Conservation (phyloP, 768 basidiomycete species). For the Clitopilus passeckerianus region DNA sequence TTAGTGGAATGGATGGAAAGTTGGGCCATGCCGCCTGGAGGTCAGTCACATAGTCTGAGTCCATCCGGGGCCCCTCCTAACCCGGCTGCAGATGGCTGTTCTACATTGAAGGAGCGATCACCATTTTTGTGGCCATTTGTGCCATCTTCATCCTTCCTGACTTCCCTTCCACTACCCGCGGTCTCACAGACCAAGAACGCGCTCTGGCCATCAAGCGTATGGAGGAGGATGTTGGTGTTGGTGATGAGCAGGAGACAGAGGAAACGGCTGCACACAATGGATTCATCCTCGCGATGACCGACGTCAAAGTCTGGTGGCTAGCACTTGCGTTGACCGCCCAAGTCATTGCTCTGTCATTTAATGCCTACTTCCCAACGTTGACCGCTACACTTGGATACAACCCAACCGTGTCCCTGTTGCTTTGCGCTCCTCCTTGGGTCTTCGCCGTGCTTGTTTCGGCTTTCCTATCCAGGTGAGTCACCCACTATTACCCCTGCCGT, state of each 20-base stretch:
- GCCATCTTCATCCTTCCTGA: constrained; percentile 70
- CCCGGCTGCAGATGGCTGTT: constrained; percentile 55
- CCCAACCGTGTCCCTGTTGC: constrained; percentile 59
- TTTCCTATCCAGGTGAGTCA: constrained; percentile 38
- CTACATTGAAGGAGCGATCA: constrained; percentile 61
- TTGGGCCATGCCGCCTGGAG: constrained; percentile 72
- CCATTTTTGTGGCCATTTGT: constrained; percentile 40
- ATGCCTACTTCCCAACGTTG: constrained; percentile 71
- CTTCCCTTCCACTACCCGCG: constrained; percentile 54
- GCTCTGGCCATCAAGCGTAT: constrained; percentile 55
- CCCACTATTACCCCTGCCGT: not conserved
- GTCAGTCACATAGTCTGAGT: constrained; percentile 22
- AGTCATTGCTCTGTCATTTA: constrained; percentile 61
- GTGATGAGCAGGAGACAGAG: constrained; percentile 17
- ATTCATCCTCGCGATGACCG: constrained; percentile 53
- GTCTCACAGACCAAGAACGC: constrained; percentile 55
- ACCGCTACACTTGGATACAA: constrained; percentile 63
- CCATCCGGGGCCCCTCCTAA: not conserved
- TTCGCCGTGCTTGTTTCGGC: constrained; percentile 59
- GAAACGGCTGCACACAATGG: constrained; percentile 29
- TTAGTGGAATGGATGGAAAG: constrained; percentile 65
- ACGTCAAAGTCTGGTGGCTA: constrained; percentile 71
- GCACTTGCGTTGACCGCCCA: constrained; percentile 28
- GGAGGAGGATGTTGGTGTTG: constrained; percentile 48
- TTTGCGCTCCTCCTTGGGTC: constrained; percentile 54